phyloP scores from a whole-genome alignment of 768 basidiomycete genomes.

The Mycena sanguinolenta region DNA sequence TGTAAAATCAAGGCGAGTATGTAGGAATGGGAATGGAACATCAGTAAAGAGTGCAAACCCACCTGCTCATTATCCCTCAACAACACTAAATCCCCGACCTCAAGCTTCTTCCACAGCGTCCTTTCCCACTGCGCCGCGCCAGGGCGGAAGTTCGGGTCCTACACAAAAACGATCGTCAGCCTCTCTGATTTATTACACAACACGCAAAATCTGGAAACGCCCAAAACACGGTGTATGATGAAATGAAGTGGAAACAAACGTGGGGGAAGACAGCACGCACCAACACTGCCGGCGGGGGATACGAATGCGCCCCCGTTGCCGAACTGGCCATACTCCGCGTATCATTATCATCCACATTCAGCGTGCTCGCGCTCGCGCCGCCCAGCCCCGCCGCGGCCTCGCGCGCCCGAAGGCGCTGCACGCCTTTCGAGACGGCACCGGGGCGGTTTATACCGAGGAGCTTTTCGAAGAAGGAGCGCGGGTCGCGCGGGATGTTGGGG shows the following conservation, averaged over 20 bases:
- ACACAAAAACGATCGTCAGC: too few species aligned
- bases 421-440: slow-evolving; percentile 85
- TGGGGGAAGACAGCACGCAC: too few species aligned
- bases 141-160: slow-evolving; percentile 76
- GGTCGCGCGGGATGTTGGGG: slow-evolving; percentile 83
- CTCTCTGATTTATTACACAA: too few species aligned
- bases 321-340: slow-evolving; percentile 50
- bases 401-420: slow-evolving; percentile 84
- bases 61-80: slow-evolving; percentile 91
- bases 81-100: slow-evolving; percentile 95
- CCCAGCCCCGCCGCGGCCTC: slow-evolving; percentile 76
- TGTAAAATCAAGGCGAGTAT: too few species aligned
- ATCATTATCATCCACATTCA: slow-evolving; percentile 52
- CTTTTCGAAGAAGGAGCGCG: slow-evolving; percentile 81
- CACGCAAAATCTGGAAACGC: too few species aligned
- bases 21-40: too few species aligned
- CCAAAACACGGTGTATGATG: too few species aligned
- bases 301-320: slow-evolving; percentile 63
- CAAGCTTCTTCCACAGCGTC: slow-evolving; percentile 98
- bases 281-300: slow-evolving; percentile 78
- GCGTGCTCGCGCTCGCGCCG: slow-evolving; percentile 70
- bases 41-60: background rate
- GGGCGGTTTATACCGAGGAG: slow-evolving; percentile 79
- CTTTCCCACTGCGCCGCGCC: slow-evolving; percentile 89
- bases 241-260: too few species aligned